phyloP scores from a whole-genome alignment of 2,329 filamentous ascomycete genomes.

The Fusarium sp. region DNA sequence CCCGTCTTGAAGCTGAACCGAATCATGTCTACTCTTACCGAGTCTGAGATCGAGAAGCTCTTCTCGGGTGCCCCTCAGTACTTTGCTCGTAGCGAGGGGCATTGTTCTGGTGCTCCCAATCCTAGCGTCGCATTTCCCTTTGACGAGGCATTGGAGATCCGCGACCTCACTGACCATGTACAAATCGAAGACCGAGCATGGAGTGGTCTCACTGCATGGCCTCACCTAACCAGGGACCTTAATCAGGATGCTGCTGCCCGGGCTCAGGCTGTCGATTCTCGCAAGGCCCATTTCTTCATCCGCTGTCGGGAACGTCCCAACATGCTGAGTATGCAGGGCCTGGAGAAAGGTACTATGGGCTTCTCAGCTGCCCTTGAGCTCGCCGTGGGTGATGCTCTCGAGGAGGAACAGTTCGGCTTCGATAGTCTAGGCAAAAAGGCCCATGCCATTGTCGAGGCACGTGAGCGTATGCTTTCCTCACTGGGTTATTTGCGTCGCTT shows the following conservation, averaged over 20 bases:
- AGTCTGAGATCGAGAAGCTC: slow-evolving; percentile 72
- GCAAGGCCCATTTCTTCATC: slow-evolving; percentile 67
- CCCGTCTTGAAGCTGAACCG: slow-evolving; percentile 63
- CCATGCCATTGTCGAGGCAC: slow-evolving; percentile 66
- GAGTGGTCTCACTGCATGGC: slow-evolving; percentile 71
- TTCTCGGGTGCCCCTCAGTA: slow-evolving; percentile 83
- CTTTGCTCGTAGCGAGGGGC: slow-evolving; percentile 69
- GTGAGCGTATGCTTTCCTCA: slow-evolving; percentile 65
- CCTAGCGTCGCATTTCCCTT: slow-evolving; percentile 75
- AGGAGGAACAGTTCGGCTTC: slow-evolving; percentile 71
- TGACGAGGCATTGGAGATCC: slow-evolving; percentile 69
- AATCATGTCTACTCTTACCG: slow-evolving; percentile 69
- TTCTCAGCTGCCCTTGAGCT: slow-evolving; percentile 76
- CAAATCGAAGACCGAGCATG: slow-evolving; percentile 73
- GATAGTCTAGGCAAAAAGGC: slow-evolving; percentile 66
- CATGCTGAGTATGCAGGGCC: slow-evolving; percentile 78
- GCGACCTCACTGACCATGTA: slow-evolving; percentile 72
- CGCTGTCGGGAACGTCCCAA: slow-evolving; percentile 72
- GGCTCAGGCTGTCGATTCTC: slow-evolving; percentile 57
- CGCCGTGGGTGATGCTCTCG: slow-evolving; percentile 70
- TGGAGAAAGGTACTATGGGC: slow-evolving; percentile 77
- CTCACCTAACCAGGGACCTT: slow-evolving; percentile 66
- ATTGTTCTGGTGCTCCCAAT: slow-evolving; percentile 68
- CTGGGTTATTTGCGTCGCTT: slow-evolving; percentile 66
- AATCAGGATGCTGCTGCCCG: slow-evolving; percentile 58